Base-by-base conservation (phyloP, 108 stramenopile species). In the Pseudonitzschia delicatissima region DNA sequence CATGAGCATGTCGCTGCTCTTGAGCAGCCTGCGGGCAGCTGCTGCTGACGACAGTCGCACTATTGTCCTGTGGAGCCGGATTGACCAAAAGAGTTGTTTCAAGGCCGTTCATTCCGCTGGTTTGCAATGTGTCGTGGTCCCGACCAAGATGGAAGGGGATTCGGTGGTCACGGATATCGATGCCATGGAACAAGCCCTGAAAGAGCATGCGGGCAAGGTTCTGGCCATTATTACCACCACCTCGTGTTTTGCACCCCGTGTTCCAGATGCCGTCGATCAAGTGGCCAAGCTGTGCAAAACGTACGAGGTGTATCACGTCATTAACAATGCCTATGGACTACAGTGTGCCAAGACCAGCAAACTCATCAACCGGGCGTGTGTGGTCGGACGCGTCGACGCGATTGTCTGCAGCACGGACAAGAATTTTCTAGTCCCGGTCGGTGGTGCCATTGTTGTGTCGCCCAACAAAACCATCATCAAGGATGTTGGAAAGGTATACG, bases 281-380 rank as follows among this genome's bases (percentile, higher is more conserved):
- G 84, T 96, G 6, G 98, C 97, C 21, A 88, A 85, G 53, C 66
- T 98, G 21, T 94, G 94, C 72, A 57, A 57, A 15, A 59, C 76
- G 32, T 57, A 64, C 1, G 73, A 79, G 20, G 77, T 99, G 20
- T 64, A 81, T 21, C 99, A 99, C 70, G 79, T 99, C 39, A 88
- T 99, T 61, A 99, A 99, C 76, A 96, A 99, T 78, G 99, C 99
- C 48, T 99, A 99, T 71, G 99, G 99, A 34, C 75, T 98, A 20
- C 98, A 99, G 77, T 98, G 97, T 57, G 45, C 70, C 20, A 48
- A 63, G 17, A 92, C 88, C 0, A 71, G 80, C 79, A 88, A 91
- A 66, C 81, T 88, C 0, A 74, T 93, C 40, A 88, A 88, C 67
- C 82, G 94, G 49, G 93, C 93, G 12, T 92, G 87, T 50, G 80